Evolutionary conservation across 164 flowering plant genomes (phyloP).

Genomic region (Vitis cinerea): DNA sequence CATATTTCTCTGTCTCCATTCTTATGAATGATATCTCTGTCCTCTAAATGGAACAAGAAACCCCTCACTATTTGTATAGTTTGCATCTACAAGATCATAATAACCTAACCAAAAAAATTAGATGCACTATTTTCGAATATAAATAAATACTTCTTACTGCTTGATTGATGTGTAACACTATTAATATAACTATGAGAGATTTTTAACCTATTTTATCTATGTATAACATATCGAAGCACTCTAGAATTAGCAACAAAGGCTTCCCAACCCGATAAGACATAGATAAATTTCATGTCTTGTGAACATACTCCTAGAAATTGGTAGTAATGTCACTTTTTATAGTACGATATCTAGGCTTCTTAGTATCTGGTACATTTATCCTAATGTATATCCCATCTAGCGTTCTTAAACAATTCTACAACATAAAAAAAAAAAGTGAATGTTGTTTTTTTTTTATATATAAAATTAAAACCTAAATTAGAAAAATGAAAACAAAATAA

Average conservation of each 20-base stretch:
- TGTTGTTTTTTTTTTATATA: too few relatives aligned
- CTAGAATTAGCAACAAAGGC: too few relatives aligned
- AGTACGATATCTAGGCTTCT: slow-evolving; percentile 1
- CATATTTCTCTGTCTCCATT: not conserved
- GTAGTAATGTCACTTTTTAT: slow-evolving; percentile 8
- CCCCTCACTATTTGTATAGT: not conserved
- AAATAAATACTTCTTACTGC: too few relatives aligned
- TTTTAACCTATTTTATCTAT: not conserved
- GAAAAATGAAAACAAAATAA: not conserved
- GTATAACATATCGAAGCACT: not conserved
- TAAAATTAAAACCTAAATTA: not conserved
- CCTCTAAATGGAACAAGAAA: not conserved
- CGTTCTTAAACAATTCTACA: not conserved
- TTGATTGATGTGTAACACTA: too few relatives aligned
- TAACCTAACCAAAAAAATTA: too few relatives aligned
- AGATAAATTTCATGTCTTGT: too few relatives aligned
- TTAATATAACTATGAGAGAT: not conserved
- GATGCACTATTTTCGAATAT: too few relatives aligned
- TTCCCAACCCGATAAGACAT: too few relatives aligned
- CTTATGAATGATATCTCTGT: not conserved
- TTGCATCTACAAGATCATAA: too few relatives aligned
- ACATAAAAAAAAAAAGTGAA: too few relatives aligned
- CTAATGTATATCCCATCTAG: slow-evolving; percentile 13
- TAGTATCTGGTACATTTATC: not conserved
- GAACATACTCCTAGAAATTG: too few relatives aligned